Evolutionary conservation across 768 basidiomycete genomes (phyloP), one percentile per base, ranked within the genome.

Genomic region (Podaxis sp.): DNA sequence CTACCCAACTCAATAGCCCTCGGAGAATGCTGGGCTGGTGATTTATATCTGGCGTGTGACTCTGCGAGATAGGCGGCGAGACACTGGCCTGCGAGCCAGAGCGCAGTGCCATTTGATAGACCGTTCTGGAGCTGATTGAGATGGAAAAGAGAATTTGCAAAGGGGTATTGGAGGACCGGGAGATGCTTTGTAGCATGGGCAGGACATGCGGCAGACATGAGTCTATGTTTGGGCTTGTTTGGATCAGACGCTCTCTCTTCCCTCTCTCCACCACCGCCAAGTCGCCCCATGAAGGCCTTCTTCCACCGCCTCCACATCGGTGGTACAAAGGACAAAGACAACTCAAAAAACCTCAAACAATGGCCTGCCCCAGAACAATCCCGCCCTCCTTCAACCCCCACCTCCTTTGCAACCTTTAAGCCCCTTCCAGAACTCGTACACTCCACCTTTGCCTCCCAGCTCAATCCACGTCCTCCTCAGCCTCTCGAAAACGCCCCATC

Each of bases 51-150:
- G 26, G 48, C 28, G 58, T 77, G 76, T 22, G 76, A 65, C 52
- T 79, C 73, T 19, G 80, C 75, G 36, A 93, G 78, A 70, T 87
- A 92, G 49, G 79, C 69, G 17, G 89, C 80, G 42, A 95, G 81
- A 70, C 89, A 82, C 73, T 96, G 93, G 0, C 87, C 90, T 46
- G 86, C 87, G 57, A 94, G 85, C 93, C 93, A 95, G 56, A 95
- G 84, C 2, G 90, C 85, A 2, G 92, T 93, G 17, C 93, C 93
- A 63, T 90, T 94, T 26, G 87, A 84, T 15, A 73, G 68, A 46
- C 89, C 87, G 68, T 90, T 81, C 72, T 84, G 77, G 49, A 71
- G 77, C 76, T 91, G 89, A 2, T 71, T n/a, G 57, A 92, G 80
- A 22, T 67, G 63, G 66, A 90, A 87, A 15, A 68, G 52, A 58